phyloP scores from a whole-genome alignment of 495 filamentous ascomycete genomes.

The Geopyxis carbonaria region DNA sequence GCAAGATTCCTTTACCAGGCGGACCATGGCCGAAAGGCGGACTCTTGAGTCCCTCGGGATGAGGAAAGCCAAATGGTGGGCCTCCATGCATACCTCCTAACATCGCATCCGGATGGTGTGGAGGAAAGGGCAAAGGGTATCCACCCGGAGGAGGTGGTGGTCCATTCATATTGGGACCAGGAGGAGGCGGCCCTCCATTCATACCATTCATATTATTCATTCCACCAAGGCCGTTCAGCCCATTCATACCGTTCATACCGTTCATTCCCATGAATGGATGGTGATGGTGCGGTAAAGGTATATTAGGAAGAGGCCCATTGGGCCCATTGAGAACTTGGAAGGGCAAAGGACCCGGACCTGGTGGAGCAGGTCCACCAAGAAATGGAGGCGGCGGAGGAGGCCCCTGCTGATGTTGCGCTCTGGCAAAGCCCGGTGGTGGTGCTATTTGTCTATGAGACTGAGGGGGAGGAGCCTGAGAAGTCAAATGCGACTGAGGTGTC shows the following conservation, averaged over 20 bases:
- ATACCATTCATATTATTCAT: conserved; percentile 4
- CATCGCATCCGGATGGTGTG: conserved; percentile 16
- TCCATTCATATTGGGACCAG: conserved; percentile 6
- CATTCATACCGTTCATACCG: conserved; percentile 9
- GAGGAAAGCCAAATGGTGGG: conserved; percentile 24
- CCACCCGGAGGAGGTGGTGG: conserved; percentile 11
- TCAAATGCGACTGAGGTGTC: conserved; percentile 15
- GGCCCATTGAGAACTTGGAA: conserved; percentile 16
- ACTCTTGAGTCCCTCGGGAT: conserved; percentile 21
- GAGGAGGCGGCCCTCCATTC: conserved; percentile 8
- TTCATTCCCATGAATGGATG: conserved; percentile 25
- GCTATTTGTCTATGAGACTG: conserved; percentile 22
- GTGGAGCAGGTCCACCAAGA: conserved; percentile 18
- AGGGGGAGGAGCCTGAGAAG: conserved; percentile 18
- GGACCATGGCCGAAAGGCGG: conserved; percentile 9
- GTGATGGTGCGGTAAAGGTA: conserved; percentile 21
- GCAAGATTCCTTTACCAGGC: conserved; percentile 7
- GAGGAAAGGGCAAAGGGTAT: conserved; percentile 24
- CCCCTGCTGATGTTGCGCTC: conserved; percentile 15
- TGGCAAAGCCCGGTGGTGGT: conserved; percentile 21
- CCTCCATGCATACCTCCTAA: conserved; percentile 6
- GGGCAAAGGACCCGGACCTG: conserved; percentile 20
- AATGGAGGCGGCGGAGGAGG: conserved; percentile 24
- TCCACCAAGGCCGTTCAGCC: conserved; percentile 6
- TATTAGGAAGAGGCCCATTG: conserved; percentile 21